Evolutionary conservation across 495 filamentous ascomycete species (phyloP).

Genomic region (Viridothelium virens): DNA sequence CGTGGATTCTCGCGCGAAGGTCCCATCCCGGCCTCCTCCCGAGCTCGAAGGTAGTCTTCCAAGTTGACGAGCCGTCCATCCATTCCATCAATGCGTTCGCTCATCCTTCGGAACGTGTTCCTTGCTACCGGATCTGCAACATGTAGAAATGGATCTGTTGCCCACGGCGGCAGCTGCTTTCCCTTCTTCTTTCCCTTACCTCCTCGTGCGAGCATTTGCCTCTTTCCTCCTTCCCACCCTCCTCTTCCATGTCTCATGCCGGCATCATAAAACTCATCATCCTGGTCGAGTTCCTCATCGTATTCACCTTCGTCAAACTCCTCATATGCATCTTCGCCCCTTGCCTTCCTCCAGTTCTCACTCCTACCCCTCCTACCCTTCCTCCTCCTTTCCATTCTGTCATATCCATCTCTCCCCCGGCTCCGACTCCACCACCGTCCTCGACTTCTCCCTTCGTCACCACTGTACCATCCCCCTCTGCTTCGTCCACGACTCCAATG

Average conservation of each 20-base stretch:
- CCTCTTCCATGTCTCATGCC: background rate
- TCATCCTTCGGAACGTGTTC: background rate
- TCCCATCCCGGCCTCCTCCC: background rate
- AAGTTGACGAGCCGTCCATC: background rate
- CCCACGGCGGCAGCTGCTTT: background rate
- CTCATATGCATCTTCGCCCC: background rate
- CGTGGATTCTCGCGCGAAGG: background rate
- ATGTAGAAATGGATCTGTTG: background rate
- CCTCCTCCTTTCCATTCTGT: background rate
- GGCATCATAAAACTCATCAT: background rate
- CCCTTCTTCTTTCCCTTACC: background rate
- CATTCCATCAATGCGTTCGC: background rate
- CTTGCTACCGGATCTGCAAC: background rate
- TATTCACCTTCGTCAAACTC: background rate
- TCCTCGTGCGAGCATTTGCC: background rate
- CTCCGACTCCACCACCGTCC: constrained; percentile 7
- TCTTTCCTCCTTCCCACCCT: background rate
- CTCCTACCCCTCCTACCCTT: background rate
- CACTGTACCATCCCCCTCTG: constrained; percentile 6
- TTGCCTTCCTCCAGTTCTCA: background rate
- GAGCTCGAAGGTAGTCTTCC: background rate
- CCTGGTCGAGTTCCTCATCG: background rate
- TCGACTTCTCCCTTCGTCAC: constrained; percentile 5
- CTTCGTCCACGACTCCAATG: constrained; percentile 3
- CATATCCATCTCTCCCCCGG: background rate